A percentile compares a stretch with the other conserved stretches of the same genome.
Evolutionary conservation across 768 basidiomycete species (phyloP).

Genomic region (Termitomyces sp.): DNA sequence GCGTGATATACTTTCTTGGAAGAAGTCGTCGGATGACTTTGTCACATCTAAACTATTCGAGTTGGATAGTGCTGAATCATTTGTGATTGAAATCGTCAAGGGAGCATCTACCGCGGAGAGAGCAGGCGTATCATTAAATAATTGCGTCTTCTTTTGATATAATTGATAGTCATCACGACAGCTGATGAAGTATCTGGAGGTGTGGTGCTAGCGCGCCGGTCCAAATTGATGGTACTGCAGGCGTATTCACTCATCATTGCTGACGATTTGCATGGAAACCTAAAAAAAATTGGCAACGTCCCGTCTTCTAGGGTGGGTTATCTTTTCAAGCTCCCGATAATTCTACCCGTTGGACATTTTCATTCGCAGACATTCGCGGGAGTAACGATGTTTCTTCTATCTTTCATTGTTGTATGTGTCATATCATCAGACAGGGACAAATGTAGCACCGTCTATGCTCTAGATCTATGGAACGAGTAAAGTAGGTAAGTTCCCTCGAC

Average conservation of each 20-base stretch:
- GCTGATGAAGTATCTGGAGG: neutral
- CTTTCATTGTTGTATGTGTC: neutral
- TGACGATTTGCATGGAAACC: neutral
- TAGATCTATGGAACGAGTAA: conserved; percentile 14
- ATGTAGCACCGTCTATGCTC: conserved; percentile 9
- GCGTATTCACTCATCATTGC: conserved; percentile 4
- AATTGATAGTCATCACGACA: neutral
- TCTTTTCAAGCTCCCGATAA: conserved; percentile 12
- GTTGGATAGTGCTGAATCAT: conserved; percentile 10
- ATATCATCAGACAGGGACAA: conserved; percentile 6
- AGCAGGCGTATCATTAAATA: neutral
- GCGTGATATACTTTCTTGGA: conserved; percentile 1
- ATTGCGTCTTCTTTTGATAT: neutral
- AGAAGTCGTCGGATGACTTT: conserved; percentile 6
- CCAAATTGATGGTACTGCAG: conserved; percentile 5
- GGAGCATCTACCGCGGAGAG: neutral
- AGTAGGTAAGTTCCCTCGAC: conserved; percentile 9
- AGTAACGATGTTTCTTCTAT: conserved; percentile 6
- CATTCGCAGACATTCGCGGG: conserved; percentile 6
- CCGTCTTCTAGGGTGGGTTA: conserved; percentile 2
- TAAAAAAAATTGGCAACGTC: neutral
- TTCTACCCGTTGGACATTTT: too few species aligned
- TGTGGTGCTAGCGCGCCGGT: neutral
- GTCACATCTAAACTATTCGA: conserved; percentile 5
- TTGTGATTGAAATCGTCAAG: conserved; percentile 10